Evolutionary conservation across 2,329 filamentous ascomycete species (phyloP).

Genomic region (Colletotrichum trifolii): DNA sequence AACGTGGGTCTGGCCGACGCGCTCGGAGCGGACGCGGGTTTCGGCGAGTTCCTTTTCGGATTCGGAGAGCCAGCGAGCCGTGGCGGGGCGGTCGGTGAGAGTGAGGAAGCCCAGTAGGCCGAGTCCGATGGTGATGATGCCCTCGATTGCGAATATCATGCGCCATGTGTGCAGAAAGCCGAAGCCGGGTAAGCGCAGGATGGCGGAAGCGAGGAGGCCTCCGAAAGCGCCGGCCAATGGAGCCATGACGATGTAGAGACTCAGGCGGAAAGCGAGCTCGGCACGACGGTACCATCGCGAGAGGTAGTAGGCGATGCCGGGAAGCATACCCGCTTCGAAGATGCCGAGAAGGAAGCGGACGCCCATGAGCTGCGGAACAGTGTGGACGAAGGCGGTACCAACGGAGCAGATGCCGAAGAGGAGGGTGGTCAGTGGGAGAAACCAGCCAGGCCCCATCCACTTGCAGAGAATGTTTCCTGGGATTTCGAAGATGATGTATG

Average conservation of each 20-base stretch:
- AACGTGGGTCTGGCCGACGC: constrained; percentile 68
- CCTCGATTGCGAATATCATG: constrained; percentile 80
- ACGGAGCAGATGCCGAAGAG: constrained; percentile 69
- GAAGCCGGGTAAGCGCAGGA: constrained; percentile 67
- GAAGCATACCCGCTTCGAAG: constrained; percentile 74
- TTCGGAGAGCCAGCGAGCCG: constrained; percentile 71
- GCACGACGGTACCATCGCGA: constrained; percentile 71
- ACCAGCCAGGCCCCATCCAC: constrained; percentile 73
- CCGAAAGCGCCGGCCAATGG: constrained; percentile 75
- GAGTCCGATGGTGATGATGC: constrained; percentile 66
- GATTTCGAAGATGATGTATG: constrained; percentile 74
- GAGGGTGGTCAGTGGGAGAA: constrained; percentile 66
- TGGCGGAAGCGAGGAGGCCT: constrained; percentile 71
- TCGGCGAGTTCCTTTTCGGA: constrained; percentile 73
- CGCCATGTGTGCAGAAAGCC: constrained; percentile 69
- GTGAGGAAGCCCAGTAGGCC: constrained; percentile 69
- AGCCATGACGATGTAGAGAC: constrained; percentile 74
- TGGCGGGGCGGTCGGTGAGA: constrained; percentile 73
- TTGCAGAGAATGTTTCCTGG: constrained; percentile 73
- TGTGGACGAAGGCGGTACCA: constrained; percentile 69
- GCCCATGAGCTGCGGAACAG: constrained; percentile 57
- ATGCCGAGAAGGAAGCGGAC: constrained; percentile 70
- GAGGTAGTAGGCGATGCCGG: constrained; percentile 74
- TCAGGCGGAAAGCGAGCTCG: constrained; percentile 72
- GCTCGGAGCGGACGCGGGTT: constrained; percentile 68